These are phyloP conservation scores for Ochetophila trinervis DNA, from an alignment of 306 rosid species.

Conservation along the genomic window DNA sequence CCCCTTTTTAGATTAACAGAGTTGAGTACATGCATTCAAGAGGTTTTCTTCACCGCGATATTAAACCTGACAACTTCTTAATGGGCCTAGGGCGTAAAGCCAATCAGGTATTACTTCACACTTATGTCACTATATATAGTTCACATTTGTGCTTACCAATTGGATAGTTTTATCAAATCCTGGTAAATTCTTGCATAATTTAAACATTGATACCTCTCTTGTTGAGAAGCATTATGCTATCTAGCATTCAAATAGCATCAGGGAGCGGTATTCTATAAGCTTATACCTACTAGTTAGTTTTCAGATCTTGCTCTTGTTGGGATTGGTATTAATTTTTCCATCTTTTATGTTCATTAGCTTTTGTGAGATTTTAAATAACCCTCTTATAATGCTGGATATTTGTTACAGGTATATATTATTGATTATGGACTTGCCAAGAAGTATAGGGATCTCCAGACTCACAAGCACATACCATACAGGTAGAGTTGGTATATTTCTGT, in stretches of 20 bases:
- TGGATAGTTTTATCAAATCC: neutral
- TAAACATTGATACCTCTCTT: neutral
- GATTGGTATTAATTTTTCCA: neutral
- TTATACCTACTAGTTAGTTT: neutral
- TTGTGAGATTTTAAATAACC: neutral
- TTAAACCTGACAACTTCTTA: constrained; percentile 96
- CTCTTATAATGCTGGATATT: constrained; percentile 8
- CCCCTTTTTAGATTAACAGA: constrained; percentile 77
- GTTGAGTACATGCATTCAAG: constrained; percentile 99
- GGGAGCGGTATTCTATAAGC: neutral
- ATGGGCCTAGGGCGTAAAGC: constrained; percentile 99
- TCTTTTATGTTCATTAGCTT: neutral
- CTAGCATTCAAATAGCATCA: neutral
- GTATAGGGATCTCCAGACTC: constrained; percentile 96
- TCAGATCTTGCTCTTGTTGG: neutral
- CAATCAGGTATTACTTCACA: constrained; percentile 63
- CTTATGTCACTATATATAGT: neutral
- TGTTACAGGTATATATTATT: constrained; percentile 77
- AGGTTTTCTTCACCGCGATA: constrained; percentile 99
- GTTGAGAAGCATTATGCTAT: neutral
- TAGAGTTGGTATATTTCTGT: constrained; percentile 23
- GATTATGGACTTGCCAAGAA: constrained; percentile 98
- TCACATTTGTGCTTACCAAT: neutral
- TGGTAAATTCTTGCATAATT: neutral
- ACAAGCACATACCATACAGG: constrained; percentile 98